These are phyloP conservation scores for Laetiporus sulphureus DNA, from an alignment of 1,284 basidiomycete genomes.

Conservation along the genomic window DNA sequence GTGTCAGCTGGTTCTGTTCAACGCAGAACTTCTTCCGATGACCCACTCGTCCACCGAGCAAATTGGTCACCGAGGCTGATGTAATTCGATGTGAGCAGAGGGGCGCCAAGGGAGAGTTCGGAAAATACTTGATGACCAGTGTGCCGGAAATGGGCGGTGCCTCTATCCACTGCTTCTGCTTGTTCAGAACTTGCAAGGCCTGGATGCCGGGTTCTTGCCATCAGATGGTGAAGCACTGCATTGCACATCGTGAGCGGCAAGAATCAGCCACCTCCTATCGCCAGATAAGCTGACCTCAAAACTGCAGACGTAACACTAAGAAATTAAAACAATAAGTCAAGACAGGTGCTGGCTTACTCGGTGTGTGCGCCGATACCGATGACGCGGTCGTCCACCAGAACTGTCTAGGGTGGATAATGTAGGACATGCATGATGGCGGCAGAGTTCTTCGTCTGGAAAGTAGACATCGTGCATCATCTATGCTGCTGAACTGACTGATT, in stretches of 20 bases:
- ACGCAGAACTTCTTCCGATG: too few relatives aligned
- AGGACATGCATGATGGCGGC: slow-evolving; percentile 79
- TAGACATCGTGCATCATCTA: too few relatives aligned
- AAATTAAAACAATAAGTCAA: too few relatives aligned
- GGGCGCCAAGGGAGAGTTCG: neutral
- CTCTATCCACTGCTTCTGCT: slow-evolving; percentile 45
- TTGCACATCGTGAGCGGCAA: too few relatives aligned
- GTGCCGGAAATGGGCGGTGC: slow-evolving; percentile 45
- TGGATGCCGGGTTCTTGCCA: slow-evolving; percentile 59
- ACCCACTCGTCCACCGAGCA: slow-evolving; percentile 80
- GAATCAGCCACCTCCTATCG: too few relatives aligned
- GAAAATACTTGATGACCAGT: slow-evolving; percentile 58
- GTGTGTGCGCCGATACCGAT: slow-evolving; percentile 85
- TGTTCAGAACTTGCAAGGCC: slow-evolving; percentile 51
- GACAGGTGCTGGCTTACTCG: too few relatives aligned
- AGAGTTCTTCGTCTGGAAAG: slow-evolving; percentile 47
- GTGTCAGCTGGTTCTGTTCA: too few relatives aligned
- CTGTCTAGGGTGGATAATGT: slow-evolving; percentile 75
- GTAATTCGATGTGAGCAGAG: too few relatives aligned
- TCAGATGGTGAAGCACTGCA: slow-evolving; percentile 79
- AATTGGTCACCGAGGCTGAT: slow-evolving; percentile 89
- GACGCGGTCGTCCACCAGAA: slow-evolving; percentile 49
- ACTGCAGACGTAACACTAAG: too few relatives aligned
- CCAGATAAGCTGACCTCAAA: too few relatives aligned
- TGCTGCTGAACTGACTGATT: too few relatives aligned